Percentiles rank a stretch among this genome's conserved stretches.
Evolutionary conservation across 148 eudicot genomes (phyloP).

Genomic region (Chenopodium suecicum): DNA sequence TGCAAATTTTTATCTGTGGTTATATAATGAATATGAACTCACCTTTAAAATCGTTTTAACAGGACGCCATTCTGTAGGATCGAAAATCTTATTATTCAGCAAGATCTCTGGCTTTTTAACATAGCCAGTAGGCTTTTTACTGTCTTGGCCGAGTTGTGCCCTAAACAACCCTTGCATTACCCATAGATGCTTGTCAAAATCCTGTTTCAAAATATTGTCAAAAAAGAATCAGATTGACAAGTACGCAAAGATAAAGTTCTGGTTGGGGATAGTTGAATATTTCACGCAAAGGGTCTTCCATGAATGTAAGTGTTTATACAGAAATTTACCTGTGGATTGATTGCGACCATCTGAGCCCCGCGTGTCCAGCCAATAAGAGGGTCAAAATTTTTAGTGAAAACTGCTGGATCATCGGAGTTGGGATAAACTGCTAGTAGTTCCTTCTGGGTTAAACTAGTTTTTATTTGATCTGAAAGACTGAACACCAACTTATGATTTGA

Average conservation of each 20-base stretch:
- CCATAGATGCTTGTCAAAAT: slow-evolving; percentile 14
- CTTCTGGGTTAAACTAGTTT: slow-evolving; percentile 4
- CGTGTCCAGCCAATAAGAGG: slow-evolving; percentile 65
- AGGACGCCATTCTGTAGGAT: slow-evolving; percentile 20
- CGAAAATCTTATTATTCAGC: neutral
- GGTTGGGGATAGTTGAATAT: neutral
- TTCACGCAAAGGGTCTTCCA: neutral
- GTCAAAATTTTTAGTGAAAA: slow-evolving; percentile 37
- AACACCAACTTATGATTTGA: too few species aligned
- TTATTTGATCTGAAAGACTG: too few species aligned
- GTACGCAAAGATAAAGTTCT: neutral
- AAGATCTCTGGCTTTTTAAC: slow-evolving; percentile 21
- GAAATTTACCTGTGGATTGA: slow-evolving; percentile 60
- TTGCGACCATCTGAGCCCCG: slow-evolving; percentile 83
- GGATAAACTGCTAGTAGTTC: slow-evolving; percentile 22
- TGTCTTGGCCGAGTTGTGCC: neutral
- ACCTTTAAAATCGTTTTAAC: slow-evolving; percentile 26
- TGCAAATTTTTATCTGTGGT: neutral
- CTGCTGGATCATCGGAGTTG: neutral
- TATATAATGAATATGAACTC: neutral
- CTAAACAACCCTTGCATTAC: slow-evolving; percentile 23
- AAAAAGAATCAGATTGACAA: neutral
- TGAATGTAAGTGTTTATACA: too few species aligned
- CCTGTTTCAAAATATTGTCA: neutral
- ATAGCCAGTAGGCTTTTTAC: neutral